Evolutionary conservation across 2,329 filamentous ascomycete species (phyloP).

Genomic region (Ascochyta clinopodiicola): DNA sequence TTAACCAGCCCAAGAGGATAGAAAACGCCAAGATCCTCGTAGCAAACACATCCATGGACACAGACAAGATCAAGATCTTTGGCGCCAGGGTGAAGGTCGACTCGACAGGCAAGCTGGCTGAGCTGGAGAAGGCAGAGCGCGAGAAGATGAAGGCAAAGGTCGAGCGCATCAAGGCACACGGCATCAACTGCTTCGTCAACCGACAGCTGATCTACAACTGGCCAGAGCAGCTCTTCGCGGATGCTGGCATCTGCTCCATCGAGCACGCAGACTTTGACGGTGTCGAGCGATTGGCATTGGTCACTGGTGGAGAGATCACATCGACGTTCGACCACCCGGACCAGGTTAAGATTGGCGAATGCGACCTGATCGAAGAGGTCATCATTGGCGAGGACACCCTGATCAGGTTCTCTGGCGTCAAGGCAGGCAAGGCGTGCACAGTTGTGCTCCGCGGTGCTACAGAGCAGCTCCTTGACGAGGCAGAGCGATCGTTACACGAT

Average conservation of each 20-base stretch:
- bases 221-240: constrained; percentile 98
- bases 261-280: constrained; percentile 99
- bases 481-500: constrained; percentile 94
- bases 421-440: constrained; percentile 92
- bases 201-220: constrained; percentile 99
- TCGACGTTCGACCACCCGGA: constrained; percentile 98
- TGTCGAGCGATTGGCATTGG: constrained; percentile 90
- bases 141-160: constrained; percentile 99
- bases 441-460: constrained; percentile 96
- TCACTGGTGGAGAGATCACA: constrained; percentile 96
- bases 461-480: constrained; percentile 95
- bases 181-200: constrained; percentile 99
- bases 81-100: constrained; percentile 96
- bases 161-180: constrained; percentile 97
- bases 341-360: constrained; percentile 93
- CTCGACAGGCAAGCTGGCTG: constrained; percentile 95
- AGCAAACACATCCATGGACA: constrained; percentile 99
- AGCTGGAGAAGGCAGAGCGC: constrained; percentile 95
- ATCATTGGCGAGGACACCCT: constrained; percentile 98
- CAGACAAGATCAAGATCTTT: constrained; percentile 99
- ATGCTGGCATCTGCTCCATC: constrained; percentile 97
- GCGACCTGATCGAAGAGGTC: constrained; percentile 94
- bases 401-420: constrained; percentile 96
- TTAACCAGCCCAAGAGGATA: constrained; percentile 96
- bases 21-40: constrained; percentile 99